A percentile compares a stretch with the other conserved stretches of the same genome.
Conservation (phyloP, 1,139 yeast genomes). For the Pichia sp. region DNA sequence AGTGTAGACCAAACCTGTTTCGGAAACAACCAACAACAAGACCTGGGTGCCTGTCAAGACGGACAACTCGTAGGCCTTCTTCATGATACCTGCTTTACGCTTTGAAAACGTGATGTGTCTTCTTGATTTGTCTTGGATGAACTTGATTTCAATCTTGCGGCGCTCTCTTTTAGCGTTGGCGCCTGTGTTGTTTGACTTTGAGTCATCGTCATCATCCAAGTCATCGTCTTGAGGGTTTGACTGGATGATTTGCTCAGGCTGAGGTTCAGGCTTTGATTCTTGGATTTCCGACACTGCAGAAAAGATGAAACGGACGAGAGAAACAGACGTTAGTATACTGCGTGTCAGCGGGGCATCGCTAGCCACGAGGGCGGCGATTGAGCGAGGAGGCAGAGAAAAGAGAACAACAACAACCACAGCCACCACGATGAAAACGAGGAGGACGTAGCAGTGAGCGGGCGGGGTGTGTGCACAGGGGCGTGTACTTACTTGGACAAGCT, state of each 20-base stretch:
- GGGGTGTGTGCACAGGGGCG: neutral
- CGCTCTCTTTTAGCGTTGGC: constrained; percentile 67
- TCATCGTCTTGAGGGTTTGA: constrained; percentile 27
- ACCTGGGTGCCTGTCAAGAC: constrained; percentile 98
- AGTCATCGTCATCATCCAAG: constrained; percentile 60
- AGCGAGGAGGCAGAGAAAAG: neutral
- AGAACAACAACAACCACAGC: neutral
- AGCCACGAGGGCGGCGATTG: neutral
- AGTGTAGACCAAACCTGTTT: constrained; percentile 97
- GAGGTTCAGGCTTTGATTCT: constrained; percentile 4
- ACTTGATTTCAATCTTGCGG: constrained; percentile 94
- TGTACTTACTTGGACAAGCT: neutral
- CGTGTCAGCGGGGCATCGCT: neutral
- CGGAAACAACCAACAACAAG: constrained; percentile 85
- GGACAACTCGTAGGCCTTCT: constrained; percentile 92
- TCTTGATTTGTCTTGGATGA: constrained; percentile 94
- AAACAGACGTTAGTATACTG: constrained; percentile 1
- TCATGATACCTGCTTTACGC: constrained; percentile 98
- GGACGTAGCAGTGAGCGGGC: neutral
- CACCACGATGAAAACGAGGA: neutral
- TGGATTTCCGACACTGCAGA: constrained; percentile 4
- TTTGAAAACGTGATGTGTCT: constrained; percentile 96
- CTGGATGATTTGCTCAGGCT: constrained; percentile 2
- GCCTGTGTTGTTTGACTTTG: neutral
- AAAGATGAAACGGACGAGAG: neutral